These are phyloP conservation scores for Alternaria hordeiaustralica DNA, from an alignment of 2,329 filamentous ascomycete species.

Conservation along the genomic window DNA sequence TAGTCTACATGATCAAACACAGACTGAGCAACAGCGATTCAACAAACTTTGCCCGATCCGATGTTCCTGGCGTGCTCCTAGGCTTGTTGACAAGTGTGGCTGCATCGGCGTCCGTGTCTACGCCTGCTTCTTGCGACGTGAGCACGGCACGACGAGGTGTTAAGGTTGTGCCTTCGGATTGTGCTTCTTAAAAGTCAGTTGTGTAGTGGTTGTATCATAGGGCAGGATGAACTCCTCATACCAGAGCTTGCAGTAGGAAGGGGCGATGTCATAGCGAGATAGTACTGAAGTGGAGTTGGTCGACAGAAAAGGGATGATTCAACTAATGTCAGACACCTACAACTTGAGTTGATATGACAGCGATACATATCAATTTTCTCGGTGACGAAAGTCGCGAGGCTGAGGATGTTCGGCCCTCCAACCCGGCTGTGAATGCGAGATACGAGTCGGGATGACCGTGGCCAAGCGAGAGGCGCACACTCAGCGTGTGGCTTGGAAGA, in stretches of 20 bases:
- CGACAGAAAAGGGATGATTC: not conserved
- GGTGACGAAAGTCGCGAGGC: not conserved
- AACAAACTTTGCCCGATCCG: not conserved
- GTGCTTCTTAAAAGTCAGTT: not conserved
- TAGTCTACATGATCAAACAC: not conserved
- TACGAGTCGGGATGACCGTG: not conserved
- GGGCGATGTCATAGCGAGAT: not conserved
- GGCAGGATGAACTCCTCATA: not conserved
- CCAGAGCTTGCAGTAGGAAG: not conserved
- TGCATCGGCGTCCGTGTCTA: not conserved
- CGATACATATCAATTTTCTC: not conserved
- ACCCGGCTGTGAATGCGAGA: not conserved
- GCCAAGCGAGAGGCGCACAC: not conserved
- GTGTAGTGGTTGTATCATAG: not conserved
- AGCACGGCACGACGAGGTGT: fast-evolving
- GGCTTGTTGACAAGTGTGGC: not conserved
- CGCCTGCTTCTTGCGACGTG: not conserved
- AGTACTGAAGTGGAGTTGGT: not conserved
- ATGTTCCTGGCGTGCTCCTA: not conserved
- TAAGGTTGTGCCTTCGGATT: too few species aligned
- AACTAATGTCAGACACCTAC: not conserved
- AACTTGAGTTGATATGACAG: not conserved
- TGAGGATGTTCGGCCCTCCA: not conserved
- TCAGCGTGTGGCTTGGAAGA: not conserved
- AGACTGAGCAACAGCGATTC: not conserved